Base-by-base conservation (phyloP, 192 early-diverging fungal species). In the Chytriomyces confervae region DNA sequence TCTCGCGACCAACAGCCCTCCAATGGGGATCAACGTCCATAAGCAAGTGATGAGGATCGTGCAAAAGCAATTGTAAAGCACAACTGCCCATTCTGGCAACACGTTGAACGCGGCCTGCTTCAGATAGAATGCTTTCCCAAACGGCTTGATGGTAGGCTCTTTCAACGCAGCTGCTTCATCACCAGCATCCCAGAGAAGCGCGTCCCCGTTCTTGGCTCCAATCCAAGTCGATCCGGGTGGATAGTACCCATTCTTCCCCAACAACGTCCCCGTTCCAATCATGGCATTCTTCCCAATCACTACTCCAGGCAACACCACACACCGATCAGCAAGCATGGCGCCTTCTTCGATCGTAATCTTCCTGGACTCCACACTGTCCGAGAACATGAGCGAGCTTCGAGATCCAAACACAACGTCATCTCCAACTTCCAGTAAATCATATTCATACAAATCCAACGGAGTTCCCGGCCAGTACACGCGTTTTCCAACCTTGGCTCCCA, bases 391-490 rank as follows among this genome's bases (percentile, higher is more conserved):
- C 29, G 62, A 48, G 6, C 70, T 73, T 8, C 84, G 62, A 0
- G 82, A 83, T 10, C 84, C 84, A 69, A 85, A 85, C 43, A 85
- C 80, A 44, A 85, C 84, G 61, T 85, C 82, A 51, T 85, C 66
- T 11, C 84, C 82, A 50, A 85, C 77, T 10, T 83, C 76, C 27
- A 83, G 69, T 49, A 85, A 68, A 64, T 83, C 82, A 71, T 67
- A 81, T 62, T 85, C 84, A 27, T 76, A 65, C 11, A 85, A 50
- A 20, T 51, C 60, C 23, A 82, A 66, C 29, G 71, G 72, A 11
- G 79, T 81, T 11, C 84, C 84, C 27, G 84, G 84, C 84, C 84
- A 85, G 69, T 85, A 85, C 18, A 85, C 79, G 20, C 84, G 79
- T 48, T 85, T 76, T 11, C 84, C 84, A 75, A 83, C 70, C 62